A percentile compares a stretch with the other conserved stretches of the same genome.
These are phyloP conservation scores for Rhinocladiella mackenziei DNA, from an alignment of 2,329 filamentous ascomycete genomes.

Conservation along the genomic window DNA sequence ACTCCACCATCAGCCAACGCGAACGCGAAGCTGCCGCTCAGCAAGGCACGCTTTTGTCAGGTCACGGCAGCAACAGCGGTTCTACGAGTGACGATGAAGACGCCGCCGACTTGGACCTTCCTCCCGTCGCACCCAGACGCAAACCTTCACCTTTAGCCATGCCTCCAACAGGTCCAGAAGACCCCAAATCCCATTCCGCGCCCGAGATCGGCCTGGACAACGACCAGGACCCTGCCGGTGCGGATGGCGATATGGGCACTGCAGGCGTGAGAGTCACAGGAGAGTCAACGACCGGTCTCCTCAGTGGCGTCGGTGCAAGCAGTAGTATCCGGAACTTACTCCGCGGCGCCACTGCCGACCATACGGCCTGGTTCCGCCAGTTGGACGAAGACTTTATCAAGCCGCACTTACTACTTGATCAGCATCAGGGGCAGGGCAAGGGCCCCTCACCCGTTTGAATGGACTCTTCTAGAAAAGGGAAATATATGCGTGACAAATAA, in stretches of 20 bases:
- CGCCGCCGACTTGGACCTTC: constrained; percentile 55
- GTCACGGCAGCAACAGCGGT: constrained; percentile 36
- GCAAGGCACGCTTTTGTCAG: constrained; percentile 48
- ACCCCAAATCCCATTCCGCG: constrained; percentile 16
- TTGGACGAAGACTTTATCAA: constrained; percentile 96
- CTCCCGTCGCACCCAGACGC: constrained; percentile 48
- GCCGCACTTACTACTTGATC: constrained; percentile 80
- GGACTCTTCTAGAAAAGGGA: too few relatives aligned
- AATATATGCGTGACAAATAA: too few relatives aligned
- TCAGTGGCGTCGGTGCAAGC: constrained; percentile 29
- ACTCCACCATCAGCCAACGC: constrained; percentile 46
- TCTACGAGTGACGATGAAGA: constrained; percentile 46
- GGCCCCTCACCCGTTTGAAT: constrained; percentile 18
- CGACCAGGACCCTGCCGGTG: constrained; percentile 13
- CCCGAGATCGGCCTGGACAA: constrained; percentile 24
- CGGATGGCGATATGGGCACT: constrained; percentile 17
- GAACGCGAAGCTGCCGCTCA: constrained; percentile 47
- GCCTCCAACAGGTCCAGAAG: constrained; percentile 19
- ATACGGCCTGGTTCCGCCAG: constrained; percentile 83
- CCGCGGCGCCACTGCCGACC: constrained; percentile 73
- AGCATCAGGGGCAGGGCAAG: constrained; percentile 35
- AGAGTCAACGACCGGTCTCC: constrained; percentile 26
- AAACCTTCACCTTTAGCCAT: constrained; percentile 42
- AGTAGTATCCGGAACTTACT: constrained; percentile 73
- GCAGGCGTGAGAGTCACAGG: constrained; percentile 15